Evolutionary conservation across 1,284 basidiomycete species (phyloP), one percentile per base, ranked within the genome.

Genomic region (Schizopora paradoxa): DNA sequence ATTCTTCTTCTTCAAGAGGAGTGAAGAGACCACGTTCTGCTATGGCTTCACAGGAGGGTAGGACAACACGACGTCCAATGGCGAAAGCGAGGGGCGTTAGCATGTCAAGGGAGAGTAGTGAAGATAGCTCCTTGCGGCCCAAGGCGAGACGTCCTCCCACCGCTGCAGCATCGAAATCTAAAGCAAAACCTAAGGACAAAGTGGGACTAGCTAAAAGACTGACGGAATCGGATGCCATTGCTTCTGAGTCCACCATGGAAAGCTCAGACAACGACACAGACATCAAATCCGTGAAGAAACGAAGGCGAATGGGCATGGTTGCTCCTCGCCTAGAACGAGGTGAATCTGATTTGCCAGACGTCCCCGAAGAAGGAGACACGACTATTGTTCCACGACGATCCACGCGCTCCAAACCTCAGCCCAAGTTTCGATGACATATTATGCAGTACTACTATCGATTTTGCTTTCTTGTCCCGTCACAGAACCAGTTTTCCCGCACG

Each of bases 31-130:
- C 47, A 5, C n/a, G 34, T 22, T 11, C 41, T 26, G 35, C 29
- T n/a, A 21, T 38, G 25, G 28, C 14, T 18, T 35, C 25, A 26
- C n/a, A 8, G 13, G 18, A 8, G 5, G 18, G 16, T 18, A 29
- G 14, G 4, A 28, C 2, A 60, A 61, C 13, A 54, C 43, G 3
- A 52, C 39, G 16, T 60, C 25, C 16, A 8, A 13, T 5, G 8
- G 25, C 32, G 5, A 13, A 16, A 5, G 13, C 5, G 25, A 29
- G 16, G 23, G 36, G 23, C 6, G n/a, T n/a, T n/a, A n/a, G 26
- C 39, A 42, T 11, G n/a, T 6, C 11, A 14, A 4, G 40, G 14
- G 23, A 14, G 35, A 7, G 7, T 21, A 27, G 25, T 26, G 18
- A 35, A 28, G 4, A 5, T 21, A n/a, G 32, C 25, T 7, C 6